A percentile compares a stretch with the other conserved stretches of the same genome.
Evolutionary conservation across 2,329 filamentous ascomycete species (phyloP).

Genomic region (Verticillium nonalfalfae): DNA sequence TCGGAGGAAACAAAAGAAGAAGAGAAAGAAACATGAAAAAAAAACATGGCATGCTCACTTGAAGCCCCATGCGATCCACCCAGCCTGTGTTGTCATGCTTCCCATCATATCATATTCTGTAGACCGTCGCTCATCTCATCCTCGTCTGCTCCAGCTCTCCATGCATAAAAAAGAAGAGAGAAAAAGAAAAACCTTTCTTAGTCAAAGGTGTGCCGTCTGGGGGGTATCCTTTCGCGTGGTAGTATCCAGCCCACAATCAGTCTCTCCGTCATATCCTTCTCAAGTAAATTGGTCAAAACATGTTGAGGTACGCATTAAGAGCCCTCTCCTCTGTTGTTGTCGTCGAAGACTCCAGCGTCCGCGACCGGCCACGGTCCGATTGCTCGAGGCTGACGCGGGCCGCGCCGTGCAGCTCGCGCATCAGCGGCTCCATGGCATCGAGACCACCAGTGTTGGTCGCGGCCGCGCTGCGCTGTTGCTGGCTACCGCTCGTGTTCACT

Average conservation of each 20-base stretch:
- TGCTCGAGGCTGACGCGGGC: slow-evolving; percentile 10
- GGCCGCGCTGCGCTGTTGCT: neutral
- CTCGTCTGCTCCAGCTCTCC: too few species aligned
- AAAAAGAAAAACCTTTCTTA: neutral
- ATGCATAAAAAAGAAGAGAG: neutral
- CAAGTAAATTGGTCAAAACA: slow-evolving; percentile 1
- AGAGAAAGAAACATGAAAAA: slow-evolving; percentile 2
- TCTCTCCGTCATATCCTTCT: neutral
- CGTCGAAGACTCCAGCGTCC: neutral
- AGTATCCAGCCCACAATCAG: neutral
- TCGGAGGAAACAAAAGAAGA: slow-evolving; percentile 1
- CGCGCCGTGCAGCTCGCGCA: slow-evolving; percentile 29
- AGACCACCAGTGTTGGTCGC: slow-evolving; percentile 18
- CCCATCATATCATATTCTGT: neutral
- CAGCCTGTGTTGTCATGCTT: neutral
- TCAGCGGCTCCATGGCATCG: slow-evolving; percentile 35
- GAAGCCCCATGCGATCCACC: neutral
- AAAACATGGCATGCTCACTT: neutral
- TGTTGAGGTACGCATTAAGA: slow-evolving; percentile 4
- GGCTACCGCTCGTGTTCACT: neutral
- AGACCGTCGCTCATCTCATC: neutral
- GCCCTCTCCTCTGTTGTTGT: neutral
- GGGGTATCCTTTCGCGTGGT: neutral
- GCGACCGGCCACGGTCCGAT: neutral
- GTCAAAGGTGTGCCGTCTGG: neutral